Conservation (phyloP, 352 stramenopile genomes). For the Lagenidium giganteum region DNA sequence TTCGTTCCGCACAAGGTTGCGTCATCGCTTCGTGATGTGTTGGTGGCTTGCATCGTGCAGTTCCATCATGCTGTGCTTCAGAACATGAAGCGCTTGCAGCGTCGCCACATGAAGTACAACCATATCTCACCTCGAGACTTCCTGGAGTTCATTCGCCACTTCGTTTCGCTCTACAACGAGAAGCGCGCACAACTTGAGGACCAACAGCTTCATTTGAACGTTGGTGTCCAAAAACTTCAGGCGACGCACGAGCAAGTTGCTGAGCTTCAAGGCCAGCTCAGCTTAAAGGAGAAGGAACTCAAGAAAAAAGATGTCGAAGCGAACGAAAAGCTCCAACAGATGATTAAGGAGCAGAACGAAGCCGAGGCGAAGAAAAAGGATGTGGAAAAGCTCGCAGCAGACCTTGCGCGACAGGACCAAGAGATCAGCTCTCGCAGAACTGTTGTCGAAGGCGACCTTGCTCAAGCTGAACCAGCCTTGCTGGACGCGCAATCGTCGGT, state of each 20-base stretch:
- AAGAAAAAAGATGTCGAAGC: conserved; percentile 96
- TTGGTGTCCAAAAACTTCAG: conserved; percentile 97
- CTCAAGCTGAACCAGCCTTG: conserved; percentile 97
- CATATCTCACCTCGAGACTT: conserved; percentile 91
- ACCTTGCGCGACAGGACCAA: conserved; percentile 94
- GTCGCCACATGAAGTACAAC: conserved; percentile 85
- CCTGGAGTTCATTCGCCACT: conserved; percentile 91
- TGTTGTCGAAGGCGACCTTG: conserved; percentile 95
- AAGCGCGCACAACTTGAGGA: conserved; percentile 92
- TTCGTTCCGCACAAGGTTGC: conserved; percentile 60
- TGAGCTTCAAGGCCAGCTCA: conserved; percentile 87
- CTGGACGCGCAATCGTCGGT: conserved; percentile 95
- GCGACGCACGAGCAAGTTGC: conserved; percentile 98
- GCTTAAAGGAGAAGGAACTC: conserved; percentile 92
- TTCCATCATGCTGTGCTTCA: conserved; percentile 83
- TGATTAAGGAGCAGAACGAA: conserved; percentile 98
- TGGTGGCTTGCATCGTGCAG: conserved; percentile 83
- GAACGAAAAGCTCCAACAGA: conserved; percentile 98
- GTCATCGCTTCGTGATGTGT: conserved; percentile 63
- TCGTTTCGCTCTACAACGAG: conserved; percentile 88
- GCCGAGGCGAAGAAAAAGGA: conserved; percentile 96
- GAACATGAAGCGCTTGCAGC: conserved; percentile 82
- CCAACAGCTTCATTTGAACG: conserved; percentile 97
- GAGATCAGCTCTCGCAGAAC: conserved; percentile 94
- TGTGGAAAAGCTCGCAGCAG: conserved; percentile 92